Conservation (phyloP, 1,139 yeast genomes). For the Candida glucosophila region DNA sequence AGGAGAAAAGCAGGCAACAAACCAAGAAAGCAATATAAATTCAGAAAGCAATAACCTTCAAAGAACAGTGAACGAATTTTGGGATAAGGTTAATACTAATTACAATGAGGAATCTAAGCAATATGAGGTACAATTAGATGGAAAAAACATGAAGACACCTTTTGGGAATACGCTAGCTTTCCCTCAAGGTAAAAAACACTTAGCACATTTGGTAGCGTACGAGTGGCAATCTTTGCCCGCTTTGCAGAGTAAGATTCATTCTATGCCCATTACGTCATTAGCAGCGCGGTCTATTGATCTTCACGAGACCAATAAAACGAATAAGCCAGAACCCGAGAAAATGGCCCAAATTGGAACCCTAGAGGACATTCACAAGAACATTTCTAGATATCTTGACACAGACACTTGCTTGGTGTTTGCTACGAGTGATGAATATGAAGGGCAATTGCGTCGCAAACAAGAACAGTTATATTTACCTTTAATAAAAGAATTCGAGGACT, state of each 20-base stretch:
- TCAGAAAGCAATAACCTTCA: conserved; percentile 66
- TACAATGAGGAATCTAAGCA: conserved; percentile 17
- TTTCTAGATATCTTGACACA: conserved; percentile 82
- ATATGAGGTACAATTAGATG: conserved; percentile 59
- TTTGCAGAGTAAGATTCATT: conserved; percentile 66
- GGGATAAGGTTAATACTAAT: conserved; percentile 66
- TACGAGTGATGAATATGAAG: conserved; percentile 77
- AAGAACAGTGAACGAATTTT: conserved; percentile 67
- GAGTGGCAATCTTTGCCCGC: conserved; percentile 82
- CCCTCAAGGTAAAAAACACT: conserved; percentile 48
- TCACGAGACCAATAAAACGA: conserved; percentile 18
- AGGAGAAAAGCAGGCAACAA: conserved; percentile 29
- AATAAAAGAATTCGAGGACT: conserved; percentile 55
- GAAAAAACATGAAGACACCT: conserved; percentile 77
- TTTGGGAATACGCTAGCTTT: conserved; percentile 62
- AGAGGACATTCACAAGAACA: conserved; percentile 42
- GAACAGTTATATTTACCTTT: conserved; percentile 70
- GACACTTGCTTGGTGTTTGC: conserved; percentile 86
- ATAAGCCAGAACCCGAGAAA: conserved; percentile 31
- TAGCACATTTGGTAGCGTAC: conserved; percentile 72
- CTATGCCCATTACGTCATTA: conserved; percentile 80
- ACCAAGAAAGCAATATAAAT: conserved; percentile 43
- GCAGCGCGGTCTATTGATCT: conserved; percentile 82
- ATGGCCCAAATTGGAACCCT: conserved; percentile 53
- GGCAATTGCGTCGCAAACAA: conserved; percentile 67